phyloP scores from a whole-genome alignment of 306 rosid genomes.

The Castanea sativa region DNA sequence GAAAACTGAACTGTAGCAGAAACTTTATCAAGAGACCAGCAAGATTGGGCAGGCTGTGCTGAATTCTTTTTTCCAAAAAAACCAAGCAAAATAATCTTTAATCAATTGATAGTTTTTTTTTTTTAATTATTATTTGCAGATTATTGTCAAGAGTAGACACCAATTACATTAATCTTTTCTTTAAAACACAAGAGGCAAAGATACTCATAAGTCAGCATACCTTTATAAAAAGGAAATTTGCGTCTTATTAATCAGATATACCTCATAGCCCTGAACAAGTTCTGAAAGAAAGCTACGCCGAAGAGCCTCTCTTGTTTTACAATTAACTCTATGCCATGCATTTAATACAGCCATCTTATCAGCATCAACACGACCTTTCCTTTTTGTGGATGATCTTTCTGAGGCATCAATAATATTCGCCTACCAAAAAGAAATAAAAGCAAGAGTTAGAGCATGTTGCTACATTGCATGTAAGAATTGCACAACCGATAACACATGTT shows the following conservation, averaged over 20 bases:
- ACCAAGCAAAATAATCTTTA: too few relatives aligned
- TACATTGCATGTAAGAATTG: not conserved
- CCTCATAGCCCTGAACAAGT: constrained; percentile 84
- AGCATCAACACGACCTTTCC: constrained; percentile 54
- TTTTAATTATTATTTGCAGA: not conserved
- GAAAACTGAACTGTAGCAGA: too few relatives aligned
- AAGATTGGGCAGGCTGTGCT: too few relatives aligned
- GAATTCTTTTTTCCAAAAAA: too few relatives aligned
- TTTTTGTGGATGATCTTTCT: constrained; percentile 45
- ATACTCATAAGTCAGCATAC: not conserved
- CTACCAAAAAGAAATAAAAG: constrained; percentile 38
- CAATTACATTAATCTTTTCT: not conserved
- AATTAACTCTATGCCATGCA: constrained; percentile 65
- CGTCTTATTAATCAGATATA: constrained; percentile 22
- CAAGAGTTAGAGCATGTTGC: constrained; percentile 16
- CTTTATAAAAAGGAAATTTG: not conserved
- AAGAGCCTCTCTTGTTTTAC: constrained; percentile 88
- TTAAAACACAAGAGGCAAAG: not conserved
- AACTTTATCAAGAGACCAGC: too few relatives aligned
- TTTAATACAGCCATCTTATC: constrained; percentile 53
- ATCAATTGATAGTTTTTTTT: too few relatives aligned
- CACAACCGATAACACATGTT: not conserved
- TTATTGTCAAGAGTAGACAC: not conserved
- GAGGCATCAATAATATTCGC: constrained; percentile 59
- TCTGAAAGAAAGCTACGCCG: constrained; percentile 73